phyloP scores from a whole-genome alignment of 176 grass and related monocot genomes.

The Eleusine indica region DNA sequence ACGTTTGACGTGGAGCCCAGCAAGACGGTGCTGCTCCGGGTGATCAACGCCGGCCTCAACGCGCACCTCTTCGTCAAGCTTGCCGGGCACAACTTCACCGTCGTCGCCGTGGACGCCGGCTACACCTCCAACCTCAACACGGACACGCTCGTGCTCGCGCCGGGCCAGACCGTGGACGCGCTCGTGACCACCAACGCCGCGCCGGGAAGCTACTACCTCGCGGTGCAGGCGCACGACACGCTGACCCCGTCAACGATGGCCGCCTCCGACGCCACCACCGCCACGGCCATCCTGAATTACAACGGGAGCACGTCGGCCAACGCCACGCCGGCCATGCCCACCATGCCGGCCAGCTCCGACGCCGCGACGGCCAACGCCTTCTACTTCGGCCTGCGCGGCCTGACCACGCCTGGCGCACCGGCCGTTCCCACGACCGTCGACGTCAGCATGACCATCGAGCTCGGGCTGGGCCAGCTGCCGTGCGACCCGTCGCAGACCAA shows the following conservation, averaged over 20 bases:
- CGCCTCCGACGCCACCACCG: slow-evolving; percentile 22
- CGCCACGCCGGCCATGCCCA: slow-evolving; percentile 35
- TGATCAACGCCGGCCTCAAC: slow-evolving; percentile 79
- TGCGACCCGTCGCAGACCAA: slow-evolving; percentile 51
- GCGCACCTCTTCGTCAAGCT: slow-evolving; percentile 81
- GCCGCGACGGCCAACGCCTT: slow-evolving; percentile 50
- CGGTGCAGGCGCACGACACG: slow-evolving; percentile 46
- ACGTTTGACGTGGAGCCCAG: slow-evolving; percentile 59
- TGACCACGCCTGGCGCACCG: slow-evolving; percentile 24
- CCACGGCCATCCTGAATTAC: slow-evolving; percentile 66
- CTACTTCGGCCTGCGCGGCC: slow-evolving; percentile 49
- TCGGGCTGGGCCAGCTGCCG: slow-evolving; percentile 49
- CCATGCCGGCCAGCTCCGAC: slow-evolving; percentile 57
- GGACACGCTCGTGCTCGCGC: slow-evolving; percentile 71
- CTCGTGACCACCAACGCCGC: slow-evolving; percentile 55
- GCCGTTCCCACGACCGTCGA: slow-evolving; percentile 57
- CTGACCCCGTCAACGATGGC: slow-evolving; percentile 29
- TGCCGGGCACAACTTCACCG: slow-evolving; percentile 76
- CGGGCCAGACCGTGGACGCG: slow-evolving; percentile 83
- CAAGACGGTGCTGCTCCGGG: slow-evolving; percentile 63
- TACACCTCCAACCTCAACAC: slow-evolving; percentile 72
- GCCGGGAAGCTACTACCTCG: slow-evolving; percentile 74
- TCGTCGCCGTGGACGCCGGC: slow-evolving; percentile 71
- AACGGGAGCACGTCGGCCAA: slow-evolving; percentile 41
- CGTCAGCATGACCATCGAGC: slow-evolving; percentile 61